Percentiles rank a stretch among this genome's conserved stretches.
These are phyloP conservation scores for Tubosaeta sp. DNA, from an alignment of 768 basidiomycete genomes.

Conservation along the genomic window DNA sequence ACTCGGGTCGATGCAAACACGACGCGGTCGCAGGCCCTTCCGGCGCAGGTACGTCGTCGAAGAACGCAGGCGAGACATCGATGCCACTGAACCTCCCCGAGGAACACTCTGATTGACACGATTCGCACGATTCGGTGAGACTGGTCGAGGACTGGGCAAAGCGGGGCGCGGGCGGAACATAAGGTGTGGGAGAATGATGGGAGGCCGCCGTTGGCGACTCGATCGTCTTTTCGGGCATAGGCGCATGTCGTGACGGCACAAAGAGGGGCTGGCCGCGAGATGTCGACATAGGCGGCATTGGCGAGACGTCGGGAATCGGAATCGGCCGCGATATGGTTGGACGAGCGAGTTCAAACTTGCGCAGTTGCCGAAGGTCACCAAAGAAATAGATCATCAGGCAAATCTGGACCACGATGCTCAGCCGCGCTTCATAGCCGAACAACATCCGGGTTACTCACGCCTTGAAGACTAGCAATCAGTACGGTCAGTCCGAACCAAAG, in stretches of 20 bases:
- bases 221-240: slow-evolving; percentile 2
- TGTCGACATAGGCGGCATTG: slow-evolving; percentile 2
- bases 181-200: no score
- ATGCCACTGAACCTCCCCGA: slow-evolving; percentile 21
- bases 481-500: slow-evolving; percentile 67
- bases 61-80: slow-evolving; percentile 42
- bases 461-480: slow-evolving; percentile 59
- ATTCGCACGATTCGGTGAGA: slow-evolving; percentile 11
- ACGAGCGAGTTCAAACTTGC: slow-evolving; percentile 71
- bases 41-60: slow-evolving; percentile 41
- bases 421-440: background rate
- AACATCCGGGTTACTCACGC: slow-evolving; percentile 37
- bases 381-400: slow-evolving; percentile 78
- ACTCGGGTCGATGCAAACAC: slow-evolving; percentile 30
- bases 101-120: slow-evolving; percentile 16
- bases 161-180: background rate
- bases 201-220: background rate
- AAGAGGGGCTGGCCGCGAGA: background rate
- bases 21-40: slow-evolving; percentile 44
- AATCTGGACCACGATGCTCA: slow-evolving; percentile 27
- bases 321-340: slow-evolving; percentile 55
- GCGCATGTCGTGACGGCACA: slow-evolving; percentile 7
- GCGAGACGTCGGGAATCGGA: slow-evolving; percentile 13
- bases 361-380: slow-evolving; percentile 73
- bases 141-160: slow-evolving; percentile 10